Conservation (phyloP, 1,139 yeast genomes). For the Ogataea hybrid region DNA sequence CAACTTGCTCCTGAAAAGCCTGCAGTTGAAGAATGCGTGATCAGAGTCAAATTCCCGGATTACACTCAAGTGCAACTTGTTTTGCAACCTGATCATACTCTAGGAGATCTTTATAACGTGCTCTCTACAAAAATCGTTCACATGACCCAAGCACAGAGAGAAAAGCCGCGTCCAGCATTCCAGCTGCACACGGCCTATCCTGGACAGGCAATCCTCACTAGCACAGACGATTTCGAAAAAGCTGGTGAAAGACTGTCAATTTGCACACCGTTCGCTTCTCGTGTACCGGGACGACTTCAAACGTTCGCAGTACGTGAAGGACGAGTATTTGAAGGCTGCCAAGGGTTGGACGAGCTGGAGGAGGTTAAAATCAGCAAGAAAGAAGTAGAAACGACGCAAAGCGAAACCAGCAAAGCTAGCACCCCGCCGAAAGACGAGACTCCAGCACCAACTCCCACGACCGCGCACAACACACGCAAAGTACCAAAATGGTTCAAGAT, state of each 20-base stretch:
- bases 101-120: slow-evolving; percentile 24
- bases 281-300: slow-evolving; percentile 20
- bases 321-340: slow-evolving; percentile 22
- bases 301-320: slow-evolving; percentile 17
- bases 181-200: slow-evolving; percentile 25
- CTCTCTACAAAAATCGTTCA: slow-evolving; percentile 17
- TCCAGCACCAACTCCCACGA: not conserved
- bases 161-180: slow-evolving; percentile 15
- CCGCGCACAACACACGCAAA: slow-evolving; percentile 9
- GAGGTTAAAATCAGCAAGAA: slow-evolving; percentile 18
- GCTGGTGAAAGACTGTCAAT: slow-evolving; percentile 21
- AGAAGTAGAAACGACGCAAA: not conserved
- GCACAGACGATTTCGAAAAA: slow-evolving; percentile 19
- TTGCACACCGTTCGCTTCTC: slow-evolving; percentile 25
- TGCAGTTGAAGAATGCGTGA: slow-evolving; percentile 17
- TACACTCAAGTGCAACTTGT: slow-evolving; percentile 26
- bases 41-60: slow-evolving; percentile 31
- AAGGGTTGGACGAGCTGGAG: slow-evolving; percentile 24
- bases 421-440: not conserved
- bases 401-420: not conserved
- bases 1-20: slow-evolving; percentile 16
- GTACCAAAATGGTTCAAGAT: slow-evolving; percentile 27
- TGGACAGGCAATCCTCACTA: slow-evolving; percentile 14
- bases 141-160: slow-evolving; percentile 5
- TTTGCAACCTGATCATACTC: slow-evolving; percentile 20